phyloP scores from a whole-genome alignment of 1,139 yeast species.

The Suhomyces bokatorum region DNA sequence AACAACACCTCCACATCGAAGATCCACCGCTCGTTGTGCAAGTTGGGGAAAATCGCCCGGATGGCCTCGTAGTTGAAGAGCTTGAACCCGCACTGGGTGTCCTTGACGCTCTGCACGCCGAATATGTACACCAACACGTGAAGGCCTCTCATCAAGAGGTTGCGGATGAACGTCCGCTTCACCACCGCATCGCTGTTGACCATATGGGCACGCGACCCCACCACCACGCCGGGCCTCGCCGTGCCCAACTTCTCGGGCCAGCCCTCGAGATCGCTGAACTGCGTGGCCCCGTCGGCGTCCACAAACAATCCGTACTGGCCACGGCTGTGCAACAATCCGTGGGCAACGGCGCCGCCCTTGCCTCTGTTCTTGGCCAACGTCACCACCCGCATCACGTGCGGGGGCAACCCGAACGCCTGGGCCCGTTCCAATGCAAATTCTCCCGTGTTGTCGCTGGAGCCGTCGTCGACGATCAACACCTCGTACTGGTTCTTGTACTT shows the following conservation, averaged over 20 bases:
- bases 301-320: constrained; percentile 84
- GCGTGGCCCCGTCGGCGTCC: constrained; percentile 97
- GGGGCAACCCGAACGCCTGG: constrained; percentile 42
- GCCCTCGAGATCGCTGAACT: constrained; percentile 65
- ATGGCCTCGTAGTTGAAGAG: constrained; percentile 76
- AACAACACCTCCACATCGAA: constrained; percentile 92
- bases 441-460: constrained; percentile 80
- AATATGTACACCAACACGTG: constrained; percentile 83
- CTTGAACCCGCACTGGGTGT: constrained; percentile 97
- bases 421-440: constrained; percentile 73
- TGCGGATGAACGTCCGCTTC: constrained; percentile 82
- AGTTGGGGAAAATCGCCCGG: constrained; percentile 69
- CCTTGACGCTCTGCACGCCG: constrained; percentile 83
- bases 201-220: constrained; percentile 97
- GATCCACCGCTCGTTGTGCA: constrained; percentile 98
- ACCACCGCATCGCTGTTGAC: constrained; percentile 95
- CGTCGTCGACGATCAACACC: constrained; percentile 87
- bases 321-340: constrained; percentile 76
- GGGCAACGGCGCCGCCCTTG: constrained; percentile 97
- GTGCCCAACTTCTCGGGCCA: constrained; percentile 46
- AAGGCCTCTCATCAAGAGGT: constrained; percentile 89
- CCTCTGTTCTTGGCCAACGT: constrained; percentile 77
- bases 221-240: constrained; percentile 58
- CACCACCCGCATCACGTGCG: constrained; percentile 69
- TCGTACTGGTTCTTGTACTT: constrained; percentile 54